These are phyloP conservation scores for Huntiella decipiens DNA, from an alignment of 2,329 filamentous ascomycete genomes.

Conservation along the genomic window DNA sequence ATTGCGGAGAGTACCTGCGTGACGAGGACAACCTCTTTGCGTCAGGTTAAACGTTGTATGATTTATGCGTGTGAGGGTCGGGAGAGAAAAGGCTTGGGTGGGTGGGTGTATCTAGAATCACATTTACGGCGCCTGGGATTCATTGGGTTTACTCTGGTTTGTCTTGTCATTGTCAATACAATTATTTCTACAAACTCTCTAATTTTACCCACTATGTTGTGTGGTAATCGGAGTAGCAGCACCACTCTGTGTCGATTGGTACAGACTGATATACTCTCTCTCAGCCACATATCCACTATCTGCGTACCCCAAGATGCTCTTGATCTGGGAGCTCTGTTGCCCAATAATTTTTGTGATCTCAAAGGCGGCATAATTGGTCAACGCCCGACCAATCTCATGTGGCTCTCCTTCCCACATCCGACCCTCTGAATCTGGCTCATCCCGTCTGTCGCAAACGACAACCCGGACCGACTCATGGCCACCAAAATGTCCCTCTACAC, in stretches of 20 bases:
- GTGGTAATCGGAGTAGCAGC: conserved; percentile 18
- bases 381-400: conserved; percentile 64
- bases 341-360: conserved; percentile 79
- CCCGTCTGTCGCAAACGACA: conserved; percentile 51
- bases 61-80: not conserved
- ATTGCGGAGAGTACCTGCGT: conserved; percentile 85
- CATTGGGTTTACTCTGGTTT: conserved; percentile 9
- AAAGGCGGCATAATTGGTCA: conserved; percentile 80
- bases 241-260: conserved; percentile 30
- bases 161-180: conserved; percentile 3
- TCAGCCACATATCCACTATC: conserved; percentile 89
- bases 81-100: not conserved
- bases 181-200: not conserved
- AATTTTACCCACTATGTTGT: not conserved
- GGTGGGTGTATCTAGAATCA: conserved; percentile 5
- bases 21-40: conserved; percentile 54
- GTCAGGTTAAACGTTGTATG: conserved; percentile 22
- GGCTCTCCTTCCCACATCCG: conserved; percentile 32
- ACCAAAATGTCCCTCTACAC: conserved; percentile 71
- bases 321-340: conserved; percentile 63
- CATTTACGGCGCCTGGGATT: conserved; percentile 10
- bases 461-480: conserved; percentile 85
- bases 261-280: conserved; percentile 71
- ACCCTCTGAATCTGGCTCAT: conserved; percentile 21
- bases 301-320: conserved; percentile 65